A percentile compares a stretch with the other conserved stretches of the same genome.
These are phyloP conservation scores for Colletotrichum sidae DNA, from an alignment of 2,329 filamentous ascomycete species.

Conservation along the genomic window DNA sequence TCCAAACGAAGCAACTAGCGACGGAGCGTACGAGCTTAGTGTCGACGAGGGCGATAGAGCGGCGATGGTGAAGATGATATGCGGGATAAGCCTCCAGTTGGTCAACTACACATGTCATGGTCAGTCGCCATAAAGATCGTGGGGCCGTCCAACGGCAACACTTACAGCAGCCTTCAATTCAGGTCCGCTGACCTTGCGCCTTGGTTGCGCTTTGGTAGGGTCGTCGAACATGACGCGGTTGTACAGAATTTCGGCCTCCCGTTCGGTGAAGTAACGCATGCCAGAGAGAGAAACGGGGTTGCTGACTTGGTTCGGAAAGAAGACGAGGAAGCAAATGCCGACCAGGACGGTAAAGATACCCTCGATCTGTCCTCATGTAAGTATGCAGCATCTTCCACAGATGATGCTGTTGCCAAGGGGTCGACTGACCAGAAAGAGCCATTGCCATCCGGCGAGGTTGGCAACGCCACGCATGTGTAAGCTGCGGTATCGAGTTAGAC, in stretches of 20 bases:
- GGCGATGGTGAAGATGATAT: slow-evolving; percentile 46
- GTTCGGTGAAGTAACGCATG: slow-evolving; percentile 47
- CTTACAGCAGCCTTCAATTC: slow-evolving; percentile 50
- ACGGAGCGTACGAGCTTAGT: slow-evolving; percentile 46
- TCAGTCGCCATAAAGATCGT: slow-evolving; percentile 3
- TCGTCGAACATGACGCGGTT: slow-evolving; percentile 49
- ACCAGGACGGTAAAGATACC: slow-evolving; percentile 50
- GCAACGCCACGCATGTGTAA: slow-evolving; percentile 48
- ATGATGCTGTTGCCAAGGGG: background rate
- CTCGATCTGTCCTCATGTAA: slow-evolving; percentile 43
- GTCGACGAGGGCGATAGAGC: slow-evolving; percentile 45
- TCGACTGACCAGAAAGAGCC: slow-evolving; percentile 46
- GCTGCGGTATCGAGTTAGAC: slow-evolving; percentile 26
- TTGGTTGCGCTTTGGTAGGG: slow-evolving; percentile 48
- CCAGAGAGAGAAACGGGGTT: slow-evolving; percentile 47
- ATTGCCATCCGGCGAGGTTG: slow-evolving; percentile 48
- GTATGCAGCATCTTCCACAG: background rate
- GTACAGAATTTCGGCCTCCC: slow-evolving; percentile 48
- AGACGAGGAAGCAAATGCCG: slow-evolving; percentile 45
- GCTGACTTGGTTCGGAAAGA: slow-evolving; percentile 45
- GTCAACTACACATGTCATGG: slow-evolving; percentile 43
- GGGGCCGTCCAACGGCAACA: background rate
- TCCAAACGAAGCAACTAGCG: slow-evolving; percentile 49
- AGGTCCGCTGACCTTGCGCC: slow-evolving; percentile 44
- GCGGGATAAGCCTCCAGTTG: slow-evolving; percentile 51